phyloP scores from a whole-genome alignment of 2,329 filamentous ascomycete species.

The Helotiales sp. region DNA sequence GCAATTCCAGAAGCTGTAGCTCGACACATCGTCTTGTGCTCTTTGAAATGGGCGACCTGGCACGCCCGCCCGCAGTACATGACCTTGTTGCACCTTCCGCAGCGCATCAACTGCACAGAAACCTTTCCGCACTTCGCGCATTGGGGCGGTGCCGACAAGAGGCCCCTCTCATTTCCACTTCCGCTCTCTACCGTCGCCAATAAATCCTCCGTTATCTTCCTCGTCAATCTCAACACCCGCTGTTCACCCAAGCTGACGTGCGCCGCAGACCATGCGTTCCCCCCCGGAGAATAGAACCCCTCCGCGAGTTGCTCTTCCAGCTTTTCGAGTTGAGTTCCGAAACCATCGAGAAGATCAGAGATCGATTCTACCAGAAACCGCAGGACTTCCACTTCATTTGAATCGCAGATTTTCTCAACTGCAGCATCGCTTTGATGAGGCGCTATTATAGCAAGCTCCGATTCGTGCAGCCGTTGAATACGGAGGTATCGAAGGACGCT shows the following conservation, averaged over 20 bases:
- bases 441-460: conserved; percentile 15
- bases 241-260: conserved; percentile 23
- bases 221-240: conserved; percentile 24
- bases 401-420: conserved; percentile 20
- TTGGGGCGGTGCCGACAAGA: conserved; percentile 12
- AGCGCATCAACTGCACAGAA: conserved; percentile 22
- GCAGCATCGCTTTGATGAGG: conserved; percentile 21
- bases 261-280: conserved; percentile 22
- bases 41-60: conserved; percentile 24
- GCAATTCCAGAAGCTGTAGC: conserved; percentile 8
- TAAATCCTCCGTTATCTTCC: conserved; percentile 21
- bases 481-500: conserved; percentile 21
- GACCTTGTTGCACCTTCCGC: conserved; percentile 22
- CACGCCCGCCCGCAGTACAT: conserved; percentile 21
- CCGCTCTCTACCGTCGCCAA: conserved; percentile 19
- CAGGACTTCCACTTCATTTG: conserved; percentile 22
- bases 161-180: conserved; percentile 18
- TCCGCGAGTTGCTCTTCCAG: conserved; percentile 21
- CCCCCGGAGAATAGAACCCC: conserved; percentile 16
- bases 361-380: conserved; percentile 23
- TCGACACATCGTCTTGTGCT: conserved; percentile 23
- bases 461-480: conserved; percentile 22
- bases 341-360: conserved; percentile 22
- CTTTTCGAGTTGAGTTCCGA: conserved; percentile 19
- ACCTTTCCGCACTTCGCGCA: conserved; percentile 20